A percentile compares a stretch with the other conserved stretches of the same genome.
phyloP scores from a whole-genome alignment of 176 grass and related monocot species.

The Otatea glauca region DNA sequence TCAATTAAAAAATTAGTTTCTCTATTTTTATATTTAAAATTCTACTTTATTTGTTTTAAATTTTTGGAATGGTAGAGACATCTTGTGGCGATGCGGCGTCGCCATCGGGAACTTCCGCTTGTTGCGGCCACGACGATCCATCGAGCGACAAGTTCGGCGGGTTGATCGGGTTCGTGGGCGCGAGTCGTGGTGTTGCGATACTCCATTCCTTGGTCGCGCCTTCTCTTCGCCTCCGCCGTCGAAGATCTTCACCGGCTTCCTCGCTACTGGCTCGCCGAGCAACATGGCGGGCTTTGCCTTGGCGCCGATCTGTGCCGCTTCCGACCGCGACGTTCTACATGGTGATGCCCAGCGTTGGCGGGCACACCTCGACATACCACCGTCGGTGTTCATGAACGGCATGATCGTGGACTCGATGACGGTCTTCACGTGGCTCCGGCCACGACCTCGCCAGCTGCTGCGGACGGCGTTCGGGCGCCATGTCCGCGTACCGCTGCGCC shows the following conservation, averaged over 20 bases:
- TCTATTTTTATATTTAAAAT: too few relatives aligned
- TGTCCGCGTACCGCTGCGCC: constrained; percentile 41
- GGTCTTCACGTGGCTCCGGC: constrained; percentile 38
- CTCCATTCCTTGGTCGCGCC: not conserved
- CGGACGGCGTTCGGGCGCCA: constrained; percentile 46
- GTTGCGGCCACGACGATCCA: constrained; percentile 54
- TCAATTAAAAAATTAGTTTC: too few relatives aligned
- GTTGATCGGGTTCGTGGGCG: constrained; percentile 60
- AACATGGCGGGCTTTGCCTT: constrained; percentile 31
- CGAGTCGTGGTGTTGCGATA: constrained; percentile 40
- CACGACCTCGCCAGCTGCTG: constrained; percentile 43
- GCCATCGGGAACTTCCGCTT: constrained; percentile 42
- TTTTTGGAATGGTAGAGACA: too few relatives aligned
- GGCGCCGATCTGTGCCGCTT: constrained; percentile 43
- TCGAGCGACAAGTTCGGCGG: constrained; percentile 48
- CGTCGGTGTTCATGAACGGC: constrained; percentile 25
- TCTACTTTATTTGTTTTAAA: too few relatives aligned
- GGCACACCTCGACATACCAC: constrained; percentile 38
- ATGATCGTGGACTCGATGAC: constrained; percentile 45
- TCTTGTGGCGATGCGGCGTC: constrained; percentile 40
- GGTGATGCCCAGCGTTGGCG: constrained; percentile 53
- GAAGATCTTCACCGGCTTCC: constrained; percentile 50
- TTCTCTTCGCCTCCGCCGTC: constrained; percentile 72
- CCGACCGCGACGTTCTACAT: constrained; percentile 38
- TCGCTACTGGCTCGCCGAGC: constrained; percentile 38